These are phyloP conservation scores for Sistotremastrum niveocremeum DNA, from an alignment of 768 basidiomycete genomes.

Conservation along the genomic window DNA sequence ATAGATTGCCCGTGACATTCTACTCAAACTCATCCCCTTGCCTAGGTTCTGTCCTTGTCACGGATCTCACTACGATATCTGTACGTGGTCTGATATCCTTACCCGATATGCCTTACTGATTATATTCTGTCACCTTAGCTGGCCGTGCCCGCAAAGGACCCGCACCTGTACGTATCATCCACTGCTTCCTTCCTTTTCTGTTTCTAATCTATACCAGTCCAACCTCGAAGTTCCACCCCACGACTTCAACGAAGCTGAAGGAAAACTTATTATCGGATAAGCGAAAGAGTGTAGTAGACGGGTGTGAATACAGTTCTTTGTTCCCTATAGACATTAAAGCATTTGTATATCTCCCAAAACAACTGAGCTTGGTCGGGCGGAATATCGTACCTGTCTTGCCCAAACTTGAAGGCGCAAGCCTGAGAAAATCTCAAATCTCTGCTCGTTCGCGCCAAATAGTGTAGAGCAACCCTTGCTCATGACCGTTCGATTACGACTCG, in stretches of 20 bases:
- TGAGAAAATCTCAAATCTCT: too few species aligned
- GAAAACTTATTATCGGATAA: slow-evolving; percentile 80
- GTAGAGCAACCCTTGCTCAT: slow-evolving; percentile 23
- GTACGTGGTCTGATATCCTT: slow-evolving; percentile 27
- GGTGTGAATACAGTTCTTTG: neutral
- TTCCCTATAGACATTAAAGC: neutral
- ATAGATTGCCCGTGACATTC: too few species aligned
- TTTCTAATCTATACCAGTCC: slow-evolving; percentile 32
- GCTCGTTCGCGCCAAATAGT: too few species aligned
- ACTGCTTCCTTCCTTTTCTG: neutral
- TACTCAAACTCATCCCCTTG: too few species aligned
- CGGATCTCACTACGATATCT: slow-evolving; percentile 97
- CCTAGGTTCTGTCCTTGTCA: slow-evolving; percentile 93
- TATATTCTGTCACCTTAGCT: slow-evolving; percentile 31
- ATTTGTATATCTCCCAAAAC: neutral
- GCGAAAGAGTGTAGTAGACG: too few species aligned
- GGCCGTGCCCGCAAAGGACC: slow-evolving; percentile 94
- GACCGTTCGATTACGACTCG: slow-evolving; percentile 76
- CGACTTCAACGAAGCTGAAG: slow-evolving; percentile 77
- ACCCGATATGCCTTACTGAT: slow-evolving; percentile 2
- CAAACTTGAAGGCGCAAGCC: too few species aligned
- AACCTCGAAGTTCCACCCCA: slow-evolving; percentile 91
- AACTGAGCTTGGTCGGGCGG: too few species aligned
- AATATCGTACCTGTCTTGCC: too few species aligned
- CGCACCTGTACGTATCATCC: slow-evolving; percentile 61